Evolutionary conservation across 352 stramenopile genomes (phyloP).

Genomic region (Globisporangium cylindrosporum): DNA sequence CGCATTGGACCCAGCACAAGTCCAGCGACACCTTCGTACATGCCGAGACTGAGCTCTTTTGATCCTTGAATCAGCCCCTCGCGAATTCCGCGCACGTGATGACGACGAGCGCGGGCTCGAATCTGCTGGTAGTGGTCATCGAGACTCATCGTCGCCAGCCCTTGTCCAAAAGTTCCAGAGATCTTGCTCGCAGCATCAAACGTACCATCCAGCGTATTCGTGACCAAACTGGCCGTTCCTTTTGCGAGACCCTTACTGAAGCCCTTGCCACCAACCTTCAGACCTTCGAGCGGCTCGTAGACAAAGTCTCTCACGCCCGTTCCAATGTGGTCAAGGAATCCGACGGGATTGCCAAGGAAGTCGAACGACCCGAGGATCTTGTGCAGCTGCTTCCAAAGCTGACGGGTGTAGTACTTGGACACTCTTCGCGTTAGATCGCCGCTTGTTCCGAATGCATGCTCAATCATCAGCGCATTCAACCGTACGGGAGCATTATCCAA

Average conservation of each 20-base stretch:
- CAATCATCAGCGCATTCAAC: constrained; percentile 85
- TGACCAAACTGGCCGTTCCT: constrained; percentile 82
- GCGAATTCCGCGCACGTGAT: constrained; percentile 72
- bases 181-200: constrained; percentile 89
- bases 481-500: constrained; percentile 87
- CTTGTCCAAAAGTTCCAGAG: constrained; percentile 85
- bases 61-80: constrained; percentile 84
- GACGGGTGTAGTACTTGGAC: constrained; percentile 88
- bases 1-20: constrained; percentile 82
- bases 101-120: constrained; percentile 68
- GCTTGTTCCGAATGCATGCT: constrained; percentile 88
- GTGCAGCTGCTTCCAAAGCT: constrained; percentile 88
- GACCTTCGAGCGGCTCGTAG: constrained; percentile 93
- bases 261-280: constrained; percentile 85
- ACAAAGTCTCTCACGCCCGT: constrained; percentile 96
- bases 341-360: constrained; percentile 85
- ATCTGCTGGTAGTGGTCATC: constrained; percentile 89
- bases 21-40: constrained; percentile 83
- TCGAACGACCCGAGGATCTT: constrained; percentile 88
- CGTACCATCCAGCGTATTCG: constrained; percentile 84
- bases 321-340: constrained; percentile 93
- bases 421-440: constrained; percentile 77
- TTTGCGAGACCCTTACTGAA: constrained; percentile 87
- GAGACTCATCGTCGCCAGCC: constrained; percentile 80
- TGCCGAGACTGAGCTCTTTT: constrained; percentile 77